A percentile compares a stretch with the other conserved stretches of the same genome.
Conservation (phyloP, 495 filamentous ascomycete species). For the Penicillium simplicissimum region DNA sequence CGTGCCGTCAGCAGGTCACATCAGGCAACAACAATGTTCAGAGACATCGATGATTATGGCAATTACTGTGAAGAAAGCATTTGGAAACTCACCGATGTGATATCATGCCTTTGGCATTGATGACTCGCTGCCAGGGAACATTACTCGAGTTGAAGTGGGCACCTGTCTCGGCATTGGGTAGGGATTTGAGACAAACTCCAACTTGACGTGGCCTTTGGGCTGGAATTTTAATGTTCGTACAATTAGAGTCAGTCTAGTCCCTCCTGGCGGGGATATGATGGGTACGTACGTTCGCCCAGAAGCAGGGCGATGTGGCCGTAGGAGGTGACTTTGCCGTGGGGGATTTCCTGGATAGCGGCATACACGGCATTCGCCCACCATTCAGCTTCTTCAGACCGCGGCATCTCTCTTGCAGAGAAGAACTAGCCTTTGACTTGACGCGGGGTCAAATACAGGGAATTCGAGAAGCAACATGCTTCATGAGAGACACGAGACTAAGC, state of each 20-base stretch:
- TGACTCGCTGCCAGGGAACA: constrained; percentile 93
- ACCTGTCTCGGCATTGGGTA: constrained; percentile 52
- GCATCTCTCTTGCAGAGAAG: constrained; percentile 46
- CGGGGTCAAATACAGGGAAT: background rate
- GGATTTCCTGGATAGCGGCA: constrained; percentile 79
- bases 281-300: constrained; percentile 66
- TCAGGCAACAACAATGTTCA: background rate
- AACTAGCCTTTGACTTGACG: background rate
- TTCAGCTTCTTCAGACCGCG: constrained; percentile 79
- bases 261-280: background rate
- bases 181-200: constrained; percentile 82
- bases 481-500: constrained; percentile 4
- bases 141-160: constrained; percentile 66
- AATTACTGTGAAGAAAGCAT: too few species aligned
- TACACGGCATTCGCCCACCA: constrained; percentile 86
- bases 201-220: constrained; percentile 78
- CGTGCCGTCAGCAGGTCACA: background rate
- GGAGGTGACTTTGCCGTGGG: constrained; percentile 76
- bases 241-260: background rate
- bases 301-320: constrained; percentile 87
- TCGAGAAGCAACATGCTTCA: background rate
- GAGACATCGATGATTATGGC: too few species aligned
- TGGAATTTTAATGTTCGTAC: constrained; percentile 23
- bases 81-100: constrained; percentile 65
- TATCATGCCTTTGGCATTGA: constrained; percentile 82